Evolutionary conservation across 2,329 filamentous ascomycete species (phyloP), one percentile per base, ranked within the genome.

Genomic region (Escovopsis sp.): DNA sequence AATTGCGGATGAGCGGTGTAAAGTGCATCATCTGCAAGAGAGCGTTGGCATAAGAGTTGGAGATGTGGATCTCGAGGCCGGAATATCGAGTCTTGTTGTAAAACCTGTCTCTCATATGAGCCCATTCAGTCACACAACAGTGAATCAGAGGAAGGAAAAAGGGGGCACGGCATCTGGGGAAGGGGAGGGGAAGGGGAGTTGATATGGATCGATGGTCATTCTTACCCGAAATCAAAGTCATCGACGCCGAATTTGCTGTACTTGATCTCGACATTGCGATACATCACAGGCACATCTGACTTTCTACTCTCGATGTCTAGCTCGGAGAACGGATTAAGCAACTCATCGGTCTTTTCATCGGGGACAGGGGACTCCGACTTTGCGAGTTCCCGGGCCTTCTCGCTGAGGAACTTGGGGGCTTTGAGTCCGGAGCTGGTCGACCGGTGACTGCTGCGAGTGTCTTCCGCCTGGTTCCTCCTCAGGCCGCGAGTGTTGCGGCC

Each of bases 191-290:
- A n/a, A n/a, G n/a, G n/a, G n/a, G n/a, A n/a, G n/a, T n/a, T n/a
- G n/a, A n/a, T n/a, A n/a, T n/a, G n/a, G n/a, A n/a, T n/a, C n/a
- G n/a, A n/a, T n/a, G n/a, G n/a, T n/a, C n/a, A 18, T 16, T 21
- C 74, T 48, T 61, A 84, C 76, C 81, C 80, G 58, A 98, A 98
- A 56, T 98, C 90, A 54, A 98, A 98, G 56, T 98, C 92, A 49
- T 96, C 88, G n/a, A 98, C 86, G 15, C 90, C 90, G 56, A 94
- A 98, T 53, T 86, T 92, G 66, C 88, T 94, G 63, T 96, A 98
- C 54, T 94, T 94, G 61, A 98, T 98, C 55, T 96, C 88, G 10
- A 94, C 82, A 48, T 86, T 87, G 43, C 82, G 78, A 55, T 98
- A 98, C 63, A 90, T 84, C 8, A 82, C 72, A 16, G 88, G 81